Base-by-base conservation (phyloP, 805 yeast species). In the Wickerhamiella occidentalis region DNA sequence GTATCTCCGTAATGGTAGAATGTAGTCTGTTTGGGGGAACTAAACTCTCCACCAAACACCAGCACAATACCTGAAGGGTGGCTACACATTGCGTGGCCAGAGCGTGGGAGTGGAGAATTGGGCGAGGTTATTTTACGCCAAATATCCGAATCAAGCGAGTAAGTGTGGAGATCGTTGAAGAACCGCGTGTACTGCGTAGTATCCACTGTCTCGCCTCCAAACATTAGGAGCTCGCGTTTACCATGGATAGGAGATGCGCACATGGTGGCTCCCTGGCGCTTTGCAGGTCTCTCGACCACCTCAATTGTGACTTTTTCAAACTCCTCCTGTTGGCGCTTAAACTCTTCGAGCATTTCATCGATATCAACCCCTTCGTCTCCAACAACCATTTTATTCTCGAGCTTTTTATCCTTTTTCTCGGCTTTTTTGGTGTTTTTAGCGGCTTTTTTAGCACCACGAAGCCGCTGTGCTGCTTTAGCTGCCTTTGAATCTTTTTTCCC, bases 1-100 rank as follows among this genome's bases (percentile, higher is more conserved):
- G 96, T 82, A 61, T 90, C 98, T 15, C 95, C 90, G 63, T 85
- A 90, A 65, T 90, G 98, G 64, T 92, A 92, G 65, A 90, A 90
- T 0, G 96, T 86, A 46, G 85, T 78, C 64, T 90, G 98, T 59
- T 90, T 90, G 3, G 97, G 97, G 13, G 95, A 84, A 1, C 96
- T 85, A 58, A 92, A 90, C 66, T 90, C 98, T 59, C 98, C 98
- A 45, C 97, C 98, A 67, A 86, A 92, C 71, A 90, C 66, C 52
- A 90, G 64, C 23, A 85, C 75, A 1, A 88, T 69, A 9, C 97
- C 97, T 1, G 87, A 78, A 1, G 96, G 95, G 65, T 90, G 97
- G 0, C 85, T 81, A 54, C 88, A 80, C 85, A 88, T 84, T 1
- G 95, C 84, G 57, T 94, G 96, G 0, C 96, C 86, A 0, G 95